Percentiles rank a stretch among this genome's conserved stretches.
These are phyloP conservation scores for Globisporangium iwayamae DNA, from an alignment of 352 stramenopile species.

Conservation along the genomic window DNA sequence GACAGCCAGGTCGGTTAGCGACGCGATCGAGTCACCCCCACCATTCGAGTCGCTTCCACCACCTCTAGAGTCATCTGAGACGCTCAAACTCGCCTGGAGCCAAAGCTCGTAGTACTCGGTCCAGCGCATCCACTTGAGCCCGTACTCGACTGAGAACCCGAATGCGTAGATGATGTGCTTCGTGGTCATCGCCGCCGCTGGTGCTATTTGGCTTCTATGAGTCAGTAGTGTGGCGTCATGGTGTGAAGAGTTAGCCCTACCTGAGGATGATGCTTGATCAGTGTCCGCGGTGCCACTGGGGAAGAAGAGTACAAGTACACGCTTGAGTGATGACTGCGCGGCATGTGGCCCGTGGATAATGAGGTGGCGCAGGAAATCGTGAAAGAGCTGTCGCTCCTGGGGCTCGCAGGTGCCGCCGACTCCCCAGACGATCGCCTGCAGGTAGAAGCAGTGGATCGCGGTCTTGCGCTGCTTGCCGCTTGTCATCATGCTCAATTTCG, in stretches of 20 bases:
- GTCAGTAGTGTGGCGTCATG: neutral
- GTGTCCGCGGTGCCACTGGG: constrained; percentile 32
- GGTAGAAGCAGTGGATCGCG: constrained; percentile 56
- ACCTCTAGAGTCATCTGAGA: neutral
- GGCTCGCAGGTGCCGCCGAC: constrained; percentile 45
- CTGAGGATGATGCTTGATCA: neutral
- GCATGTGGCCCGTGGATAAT: constrained; percentile 47
- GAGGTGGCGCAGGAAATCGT: constrained; percentile 56
- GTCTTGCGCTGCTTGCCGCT: constrained; percentile 63
- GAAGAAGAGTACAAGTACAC: constrained; percentile 48
- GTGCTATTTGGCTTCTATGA: neutral
- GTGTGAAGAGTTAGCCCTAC: neutral
- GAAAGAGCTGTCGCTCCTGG: constrained; percentile 54
- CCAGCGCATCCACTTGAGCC: constrained; percentile 73
- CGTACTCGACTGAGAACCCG: constrained; percentile 62
- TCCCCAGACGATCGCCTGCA: constrained; percentile 74
- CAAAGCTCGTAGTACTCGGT: constrained; percentile 57
- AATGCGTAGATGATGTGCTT: constrained; percentile 65
- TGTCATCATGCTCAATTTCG: constrained; percentile 48
- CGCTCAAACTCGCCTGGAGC: constrained; percentile 25
- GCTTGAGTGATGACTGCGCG: constrained; percentile 52
- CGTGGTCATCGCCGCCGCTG: neutral
- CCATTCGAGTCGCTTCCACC: constrained; percentile 1
- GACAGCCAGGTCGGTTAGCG: constrained; percentile 23
- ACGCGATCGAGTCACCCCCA: neutral